Evolutionary conservation across 1,139 yeast genomes (phyloP).

Genomic region (Protomyces inundatus): DNA sequence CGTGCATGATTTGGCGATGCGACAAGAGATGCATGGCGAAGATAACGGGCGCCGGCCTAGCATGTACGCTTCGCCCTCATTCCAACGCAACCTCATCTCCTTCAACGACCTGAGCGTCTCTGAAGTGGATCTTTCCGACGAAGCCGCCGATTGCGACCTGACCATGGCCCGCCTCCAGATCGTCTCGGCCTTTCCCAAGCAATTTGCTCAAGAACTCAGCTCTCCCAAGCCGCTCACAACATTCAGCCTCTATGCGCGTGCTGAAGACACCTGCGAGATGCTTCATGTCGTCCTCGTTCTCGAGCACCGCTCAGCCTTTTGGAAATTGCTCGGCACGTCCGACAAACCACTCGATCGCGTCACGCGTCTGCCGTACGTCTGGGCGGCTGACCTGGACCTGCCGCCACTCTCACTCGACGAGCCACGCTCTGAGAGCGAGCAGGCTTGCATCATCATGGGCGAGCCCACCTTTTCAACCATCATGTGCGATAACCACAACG

Average conservation of each 20-base stretch:
- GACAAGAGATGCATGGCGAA: background rate
- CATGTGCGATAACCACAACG: conserved; percentile 16
- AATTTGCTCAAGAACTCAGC: conserved; percentile 5
- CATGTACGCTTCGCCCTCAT: conserved; percentile 15
- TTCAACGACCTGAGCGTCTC: conserved; percentile 18
- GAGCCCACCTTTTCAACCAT: conserved; percentile 13
- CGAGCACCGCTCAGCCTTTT: conserved; percentile 12
- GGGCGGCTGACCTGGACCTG: conserved; percentile 23
- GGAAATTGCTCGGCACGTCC: conserved; percentile 18
- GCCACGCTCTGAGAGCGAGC: conserved; percentile 12
- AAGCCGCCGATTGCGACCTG: conserved; percentile 15
- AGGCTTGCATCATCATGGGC: conserved; percentile 17
- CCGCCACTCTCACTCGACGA: conserved; percentile 20
- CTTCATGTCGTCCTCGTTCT: conserved; percentile 23
- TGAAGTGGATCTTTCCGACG: conserved; percentile 22
- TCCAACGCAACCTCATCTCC: conserved; percentile 9
- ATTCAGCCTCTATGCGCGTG: conserved; percentile 13
- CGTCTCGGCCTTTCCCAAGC: conserved; percentile 17
- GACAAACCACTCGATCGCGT: conserved; percentile 9
- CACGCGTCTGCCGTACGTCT: conserved; percentile 15
- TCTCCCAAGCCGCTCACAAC: conserved; percentile 14
- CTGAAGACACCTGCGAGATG: conserved; percentile 20
- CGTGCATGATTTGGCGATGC: conserved; percentile 10
- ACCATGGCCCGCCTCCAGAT: conserved; percentile 12
- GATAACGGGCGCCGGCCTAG: conserved; percentile 1